Percentiles rank a stretch among this genome's conserved stretches.
These are phyloP conservation scores for Physocladia obscura DNA, from an alignment of 192 early-diverging fungal genomes.

Conservation along the genomic window DNA sequence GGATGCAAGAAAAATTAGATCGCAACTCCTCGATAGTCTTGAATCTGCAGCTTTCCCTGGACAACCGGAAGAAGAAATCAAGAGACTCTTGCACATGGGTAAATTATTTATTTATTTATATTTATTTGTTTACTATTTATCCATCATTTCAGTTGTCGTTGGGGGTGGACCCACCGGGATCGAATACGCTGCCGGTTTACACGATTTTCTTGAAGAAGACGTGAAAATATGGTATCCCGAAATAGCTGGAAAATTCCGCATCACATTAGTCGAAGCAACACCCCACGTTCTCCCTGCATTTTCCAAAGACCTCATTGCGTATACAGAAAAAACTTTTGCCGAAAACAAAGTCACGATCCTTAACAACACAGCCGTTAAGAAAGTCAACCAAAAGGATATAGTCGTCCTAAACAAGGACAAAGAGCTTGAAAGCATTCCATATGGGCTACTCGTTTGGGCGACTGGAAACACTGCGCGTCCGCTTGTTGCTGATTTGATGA, in stretches of 20 bases:
- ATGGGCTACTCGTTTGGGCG: constrained; percentile 81
- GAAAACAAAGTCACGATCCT: constrained; percentile 72
- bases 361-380: constrained; percentile 79
- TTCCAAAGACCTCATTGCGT: constrained; percentile 73
- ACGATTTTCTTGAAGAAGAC: constrained; percentile 79
- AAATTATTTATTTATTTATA: constrained; percentile 18
- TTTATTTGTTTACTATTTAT: neutral
- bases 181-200: constrained; percentile 80
- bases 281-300: constrained; percentile 78
- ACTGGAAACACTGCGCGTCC: constrained; percentile 78
- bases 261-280: constrained; percentile 69
- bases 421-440: constrained; percentile 62
- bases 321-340: constrained; percentile 77
- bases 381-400: constrained; percentile 72
- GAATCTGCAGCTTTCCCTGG: constrained; percentile 68
- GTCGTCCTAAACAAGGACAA: constrained; percentile 67
- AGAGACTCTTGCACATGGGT: constrained; percentile 76
- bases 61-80: constrained; percentile 69
- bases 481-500: constrained; percentile 67
- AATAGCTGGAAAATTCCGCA: constrained; percentile 71
- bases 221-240: constrained; percentile 71
- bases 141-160: constrained; percentile 23
- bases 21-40: constrained; percentile 73
- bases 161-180: constrained; percentile 51
- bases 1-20: constrained; percentile 80